Evolutionary conservation across 2,329 filamentous ascomycete species (phyloP).

Genomic region (Xylariaceae sp.): DNA sequence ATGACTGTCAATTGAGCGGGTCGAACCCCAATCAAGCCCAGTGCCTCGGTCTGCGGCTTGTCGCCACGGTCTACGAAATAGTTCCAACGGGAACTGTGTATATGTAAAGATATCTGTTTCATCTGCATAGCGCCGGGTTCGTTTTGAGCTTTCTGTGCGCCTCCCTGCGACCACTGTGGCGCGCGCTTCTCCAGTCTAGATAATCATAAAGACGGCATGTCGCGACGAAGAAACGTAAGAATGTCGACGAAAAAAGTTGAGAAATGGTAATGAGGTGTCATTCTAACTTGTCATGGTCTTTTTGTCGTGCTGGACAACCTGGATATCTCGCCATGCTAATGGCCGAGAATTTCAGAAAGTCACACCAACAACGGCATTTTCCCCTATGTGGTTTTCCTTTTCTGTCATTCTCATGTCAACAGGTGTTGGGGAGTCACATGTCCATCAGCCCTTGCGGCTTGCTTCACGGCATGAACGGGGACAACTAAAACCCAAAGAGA

Average conservation of each 20-base stretch:
- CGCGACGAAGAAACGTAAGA: conserved; percentile 17
- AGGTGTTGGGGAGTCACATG: conserved; percentile 15
- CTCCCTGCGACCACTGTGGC: conserved; percentile 12
- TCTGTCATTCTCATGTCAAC: conserved; percentile 9
- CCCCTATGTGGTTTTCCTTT: conserved; percentile 1
- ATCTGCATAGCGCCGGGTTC: conserved; percentile 38
- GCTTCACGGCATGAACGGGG: conserved; percentile 17
- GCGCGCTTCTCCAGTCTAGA: conserved; percentile 22
- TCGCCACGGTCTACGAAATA: conserved; percentile 2
- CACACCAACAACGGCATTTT: conserved; percentile 9
- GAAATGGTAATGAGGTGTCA: conserved; percentile 9
- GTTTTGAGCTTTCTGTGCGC: conserved; percentile 20
- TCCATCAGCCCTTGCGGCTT: conserved; percentile 17
- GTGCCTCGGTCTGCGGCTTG: neutral
- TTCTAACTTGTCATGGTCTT: conserved; percentile 5
- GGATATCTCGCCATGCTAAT: conserved; percentile 24
- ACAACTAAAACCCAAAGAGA: conserved; percentile 19
- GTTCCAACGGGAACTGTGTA: conserved; percentile 26
- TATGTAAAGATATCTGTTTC: conserved; percentile 33
- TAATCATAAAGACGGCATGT: conserved; percentile 16
- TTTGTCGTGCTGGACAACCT: conserved; percentile 13
- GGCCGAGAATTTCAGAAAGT: conserved; percentile 6
- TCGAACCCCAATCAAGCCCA: neutral
- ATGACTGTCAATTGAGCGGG: conserved; percentile 54
- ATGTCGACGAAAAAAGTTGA: conserved; percentile 12